Conservation (phyloP, 75 land plant species). For the Pinus albicaulis region DNA sequence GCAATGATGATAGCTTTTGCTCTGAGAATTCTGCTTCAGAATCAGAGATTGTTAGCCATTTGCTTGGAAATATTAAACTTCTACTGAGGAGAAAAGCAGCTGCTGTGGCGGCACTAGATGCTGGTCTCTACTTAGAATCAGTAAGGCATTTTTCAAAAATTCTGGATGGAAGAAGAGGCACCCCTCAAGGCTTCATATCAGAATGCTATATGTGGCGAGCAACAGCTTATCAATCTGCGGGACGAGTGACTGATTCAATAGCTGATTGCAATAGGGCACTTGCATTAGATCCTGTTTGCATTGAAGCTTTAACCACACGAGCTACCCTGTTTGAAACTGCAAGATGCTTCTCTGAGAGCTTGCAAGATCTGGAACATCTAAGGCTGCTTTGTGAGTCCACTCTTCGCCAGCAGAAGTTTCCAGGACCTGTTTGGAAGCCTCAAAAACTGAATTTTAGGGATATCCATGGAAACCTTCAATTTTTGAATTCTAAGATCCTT, state of each 20-base stretch:
- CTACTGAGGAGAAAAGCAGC: conserved; percentile 65
- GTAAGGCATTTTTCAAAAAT: conserved; percentile 77
- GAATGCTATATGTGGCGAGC: conserved; percentile 66
- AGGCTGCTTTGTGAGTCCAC: conserved; percentile 61
- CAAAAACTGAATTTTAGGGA: conserved; percentile 41
- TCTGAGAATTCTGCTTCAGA: conserved; percentile 20
- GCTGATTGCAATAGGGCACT: conserved; percentile 73
- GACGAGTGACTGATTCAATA: conserved; percentile 63
- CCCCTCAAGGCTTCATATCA: conserved; percentile 66
- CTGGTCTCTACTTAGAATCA: conserved; percentile 63
- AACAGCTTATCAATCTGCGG: conserved; percentile 42
- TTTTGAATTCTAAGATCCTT: conserved; percentile 30
- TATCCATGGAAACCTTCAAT: conserved; percentile 39
- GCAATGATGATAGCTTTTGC: conserved; percentile 46
- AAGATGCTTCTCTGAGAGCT: conserved; percentile 51
- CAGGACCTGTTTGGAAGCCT: conserved; percentile 57
- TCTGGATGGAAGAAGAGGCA: conserved; percentile 58
- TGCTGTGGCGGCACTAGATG: conserved; percentile 72
- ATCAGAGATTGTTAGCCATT: conserved; percentile 34
- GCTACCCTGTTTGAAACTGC: conserved; percentile 52
- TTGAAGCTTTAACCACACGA: conserved; percentile 51
- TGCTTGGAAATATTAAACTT: conserved; percentile 68
- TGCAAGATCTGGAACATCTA: conserved; percentile 68
- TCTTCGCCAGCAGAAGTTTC: conserved; percentile 59
- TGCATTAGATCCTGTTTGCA: conserved; percentile 58